Evolutionary conservation across 441 rosid genomes (phyloP), one percentile per base, ranked within the genome.

Genomic region (Rhodomyrtus psidioides): DNA sequence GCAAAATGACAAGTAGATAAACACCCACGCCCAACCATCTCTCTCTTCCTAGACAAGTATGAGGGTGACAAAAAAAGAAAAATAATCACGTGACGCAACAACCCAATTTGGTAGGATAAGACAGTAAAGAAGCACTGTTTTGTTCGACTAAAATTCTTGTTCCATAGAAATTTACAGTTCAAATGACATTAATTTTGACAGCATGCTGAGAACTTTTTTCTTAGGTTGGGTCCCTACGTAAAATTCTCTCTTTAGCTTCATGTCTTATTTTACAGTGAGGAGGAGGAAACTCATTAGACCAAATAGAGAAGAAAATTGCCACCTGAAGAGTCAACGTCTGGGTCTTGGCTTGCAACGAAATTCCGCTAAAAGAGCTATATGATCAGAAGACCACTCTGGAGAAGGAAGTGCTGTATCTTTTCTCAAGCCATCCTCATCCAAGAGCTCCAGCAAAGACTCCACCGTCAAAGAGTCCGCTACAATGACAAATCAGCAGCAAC

Each of bases 381-480:
- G 99, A 96, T 95, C 98, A 27, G 99, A 98, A 74, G 99, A 98
- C 99, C 99, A 96, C 90, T 96, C 99, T 14, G 99, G 99, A 65
- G 99, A 98, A 87, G 99, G 99, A 91, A 98, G 99, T 54, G 98
- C 99, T 65, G 99, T 98, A 87, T 98, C 99, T 89, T 98, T 98
- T 89, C 99, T 95, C 92, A 98, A 92, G 93, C 98, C 94, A 84
- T 96, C 99, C 91, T 98, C 99, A 88, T 96, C 98, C 93, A 96
- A 88, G 82, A 98, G 95, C 90, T 97, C 99, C 93, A 97, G 87
- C 87, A 97, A 91, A 10, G 98, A 95, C 88, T 97, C 99, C 85
- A 98, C 99, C n/a, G 90, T 92, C 86, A 98, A 88, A 4, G 98
- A 94, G 93, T 98, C 99, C 88, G 99, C 99, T 98, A 94, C 87